Base-by-base conservation (phyloP, 805 yeast species). In the Suhomyces sp. region DNA sequence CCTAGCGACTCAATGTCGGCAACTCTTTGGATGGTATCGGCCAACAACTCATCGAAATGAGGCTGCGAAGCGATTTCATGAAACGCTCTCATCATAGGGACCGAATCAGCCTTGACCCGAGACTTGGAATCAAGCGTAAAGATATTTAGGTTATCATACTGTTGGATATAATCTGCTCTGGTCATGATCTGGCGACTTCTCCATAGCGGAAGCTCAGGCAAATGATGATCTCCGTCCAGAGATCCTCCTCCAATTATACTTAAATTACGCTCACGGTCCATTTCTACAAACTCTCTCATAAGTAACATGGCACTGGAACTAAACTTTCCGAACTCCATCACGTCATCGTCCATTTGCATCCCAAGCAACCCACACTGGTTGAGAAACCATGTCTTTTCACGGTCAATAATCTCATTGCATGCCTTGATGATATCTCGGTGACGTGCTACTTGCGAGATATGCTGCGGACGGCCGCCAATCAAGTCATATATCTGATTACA, bases 31-130 rank as follows among this genome's bases (percentile, higher is more conserved):
- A 81, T 67, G 0, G 93, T 85, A 47, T 85, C 87, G 15, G 79
- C 77, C 25, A 89, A 67, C 20, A 88, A 68, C 52, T 83, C 79
- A 44, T 86, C 84, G 57, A 89, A 89, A 7, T 86, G 87, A 0
- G 89, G 87, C 66, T 82, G 84, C 2, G 81, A 71, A 1, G 85
- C 85, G 48, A 89, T 86, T 62, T 89, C 96, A 53, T 87, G 82
- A 64, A 89, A 89, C 4, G 93, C 96, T 58, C 92, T 78, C 96
- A 89, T 87, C 96, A 89, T 88, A 1, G 93, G 92, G 2, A 87
- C 86, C 7, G 89, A 83, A 64, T 89, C 96, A 0, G 96, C 93
- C 33, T 87, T 72, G 2, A 89, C 96, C 48, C 80, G 73, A 0
- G 89, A 83, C 52, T 81, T 78, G 0, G 89, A 81, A 67, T 89